phyloP scores from a whole-genome alignment of 371 early-diverging fungal species.

The Mucor circinelloides region DNA sequence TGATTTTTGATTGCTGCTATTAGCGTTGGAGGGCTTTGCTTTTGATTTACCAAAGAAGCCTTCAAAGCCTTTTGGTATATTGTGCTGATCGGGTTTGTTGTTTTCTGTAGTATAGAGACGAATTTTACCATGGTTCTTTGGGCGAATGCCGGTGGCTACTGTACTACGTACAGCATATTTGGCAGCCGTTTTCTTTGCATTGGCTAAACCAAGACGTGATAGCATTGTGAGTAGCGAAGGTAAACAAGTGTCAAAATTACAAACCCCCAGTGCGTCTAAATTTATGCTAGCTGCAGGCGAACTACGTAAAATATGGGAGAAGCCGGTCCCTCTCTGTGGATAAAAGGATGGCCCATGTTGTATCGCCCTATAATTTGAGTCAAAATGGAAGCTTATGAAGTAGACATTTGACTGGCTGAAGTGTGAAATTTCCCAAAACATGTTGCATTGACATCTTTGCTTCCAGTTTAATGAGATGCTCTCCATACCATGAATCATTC shows the following conservation, averaged over 20 bases:
- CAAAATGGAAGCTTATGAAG: background rate
- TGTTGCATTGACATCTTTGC: constrained; percentile 23
- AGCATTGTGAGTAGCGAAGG: background rate
- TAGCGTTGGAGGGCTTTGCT: constrained; percentile 18
- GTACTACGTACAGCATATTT: constrained; percentile 9
- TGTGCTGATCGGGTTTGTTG: constrained; percentile 14
- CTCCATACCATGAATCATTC: constrained; percentile 86
- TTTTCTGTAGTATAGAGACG: constrained; percentile 13
- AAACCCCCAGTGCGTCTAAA: background rate
- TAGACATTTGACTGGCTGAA: background rate
- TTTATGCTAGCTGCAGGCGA: background rate
- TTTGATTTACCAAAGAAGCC: constrained; percentile 40
- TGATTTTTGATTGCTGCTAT: constrained; percentile 5
- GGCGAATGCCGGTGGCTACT: background rate
- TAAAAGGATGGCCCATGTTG: background rate
- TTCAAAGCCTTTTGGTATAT: constrained; percentile 43
- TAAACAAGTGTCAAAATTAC: background rate
- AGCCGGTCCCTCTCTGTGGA: background rate
- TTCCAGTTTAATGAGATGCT: constrained; percentile 84
- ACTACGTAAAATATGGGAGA: background rate
- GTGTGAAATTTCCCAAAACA: constrained; percentile 45
- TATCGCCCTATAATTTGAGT: background rate
- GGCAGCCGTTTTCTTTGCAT: constrained; percentile 1
- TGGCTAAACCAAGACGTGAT: background rate
- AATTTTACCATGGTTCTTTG: background rate